Evolutionary conservation across 108 stramenopile genomes (phyloP), one percentile per base, ranked within the genome.

Genomic region (Nitzschia sp.): DNA sequence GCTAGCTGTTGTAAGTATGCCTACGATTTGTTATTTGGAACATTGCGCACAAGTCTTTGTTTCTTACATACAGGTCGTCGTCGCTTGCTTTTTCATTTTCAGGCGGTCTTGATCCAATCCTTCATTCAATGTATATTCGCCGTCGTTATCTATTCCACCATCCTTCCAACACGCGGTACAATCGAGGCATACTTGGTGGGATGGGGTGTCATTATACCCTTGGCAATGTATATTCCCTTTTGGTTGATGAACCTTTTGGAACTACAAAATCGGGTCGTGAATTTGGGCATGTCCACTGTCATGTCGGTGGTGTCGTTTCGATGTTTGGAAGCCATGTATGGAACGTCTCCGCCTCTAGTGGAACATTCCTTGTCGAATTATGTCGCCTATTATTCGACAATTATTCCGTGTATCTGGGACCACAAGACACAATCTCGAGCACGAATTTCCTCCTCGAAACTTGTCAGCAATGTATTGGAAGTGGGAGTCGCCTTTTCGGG

Each of bases 241-340:
- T 30, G 34, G 27, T 29, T 78, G n/a, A 18, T 82, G 8, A 70
- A 73, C 15, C 11, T 47, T 25, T 59, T 75, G 19, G 73, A 75
- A 18, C 47, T 78, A 19, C 73, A 63, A 23, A 78, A 71, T 35
- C 47, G 38, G 17, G 33, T 59, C 5, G 1, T 78, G 5, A 63
- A 28, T 28, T 47, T 74, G 42, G 15, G 31, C 17, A 5, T 69
- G 5, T n/a, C 47, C 33, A 47, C 30, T 25, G 34, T 75, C n/a
- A 56, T 71, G 66, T 75, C 33, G 1, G 24, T 48, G 1, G 42
- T 81, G 9, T 62, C 24, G 25, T 77, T 82, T 62, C 64, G 77
- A 26, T 71, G 68, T 67, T 31, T 78, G 36, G 81, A 82, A 54
- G 81, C 81, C 9, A 78, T 82, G 77, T 75, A 75, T 59, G 77